Percentiles rank a stretch among this genome's conserved stretches.
These are phyloP conservation scores for Lichtheimia corymbifera DNA, from an alignment of 371 early-diverging fungal species.

Conservation along the genomic window DNA sequence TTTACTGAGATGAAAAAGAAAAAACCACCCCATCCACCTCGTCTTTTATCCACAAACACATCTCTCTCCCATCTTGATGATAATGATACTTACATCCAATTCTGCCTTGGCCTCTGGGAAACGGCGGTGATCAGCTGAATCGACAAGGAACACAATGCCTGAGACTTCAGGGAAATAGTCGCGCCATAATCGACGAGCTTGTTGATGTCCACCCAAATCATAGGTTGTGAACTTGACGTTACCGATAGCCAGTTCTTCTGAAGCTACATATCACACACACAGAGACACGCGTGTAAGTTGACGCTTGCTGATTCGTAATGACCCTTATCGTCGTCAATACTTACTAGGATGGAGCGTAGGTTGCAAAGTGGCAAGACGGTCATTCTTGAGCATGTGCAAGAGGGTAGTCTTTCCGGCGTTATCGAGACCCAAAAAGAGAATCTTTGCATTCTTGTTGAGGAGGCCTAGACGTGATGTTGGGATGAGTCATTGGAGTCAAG, in stretches of 20 bases:
- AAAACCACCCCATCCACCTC: background rate
- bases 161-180: conserved; percentile 98
- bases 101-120: conserved; percentile 92
- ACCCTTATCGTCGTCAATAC: conserved; percentile 23
- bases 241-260: conserved; percentile 95
- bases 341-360: conserved; percentile 99
- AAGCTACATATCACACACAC: conserved; percentile 56
- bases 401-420: conserved; percentile 99
- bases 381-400: conserved; percentile 99
- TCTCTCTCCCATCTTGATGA: background rate
- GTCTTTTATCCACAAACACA: background rate
- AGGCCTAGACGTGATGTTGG: conserved; percentile 67
- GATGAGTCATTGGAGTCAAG: background rate
- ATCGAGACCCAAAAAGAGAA: conserved; percentile 99
- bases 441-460: conserved; percentile 97
- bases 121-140: conserved; percentile 84
- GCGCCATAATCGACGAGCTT: conserved; percentile 97
- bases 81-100: conserved; percentile 76
- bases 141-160: conserved; percentile 97
- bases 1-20: background rate
- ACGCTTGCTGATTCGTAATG: background rate
- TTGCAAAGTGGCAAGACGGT: conserved; percentile 93
- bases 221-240: conserved; percentile 96
- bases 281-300: background rate
- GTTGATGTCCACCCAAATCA: conserved; percentile 96